Conservation (phyloP, 768 basidiomycete species). For the Suillus tomentosus region DNA sequence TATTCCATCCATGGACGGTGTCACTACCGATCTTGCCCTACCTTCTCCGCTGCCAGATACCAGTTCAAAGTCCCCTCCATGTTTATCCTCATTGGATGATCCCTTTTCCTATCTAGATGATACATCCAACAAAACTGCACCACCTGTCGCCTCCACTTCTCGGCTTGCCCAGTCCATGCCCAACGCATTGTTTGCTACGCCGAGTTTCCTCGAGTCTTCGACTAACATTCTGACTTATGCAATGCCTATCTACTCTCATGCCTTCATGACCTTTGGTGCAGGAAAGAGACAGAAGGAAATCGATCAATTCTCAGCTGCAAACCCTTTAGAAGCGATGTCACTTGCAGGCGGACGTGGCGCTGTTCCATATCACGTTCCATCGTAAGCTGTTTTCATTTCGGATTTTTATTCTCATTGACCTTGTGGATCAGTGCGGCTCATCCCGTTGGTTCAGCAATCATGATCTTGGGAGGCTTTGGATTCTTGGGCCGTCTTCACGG, state of each 20-base stretch:
- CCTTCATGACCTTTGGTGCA: slow-evolving; percentile 85
- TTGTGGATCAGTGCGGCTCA: slow-evolving; percentile 63
- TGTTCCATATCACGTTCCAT: slow-evolving; percentile 81
- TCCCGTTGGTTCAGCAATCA: slow-evolving; percentile 76
- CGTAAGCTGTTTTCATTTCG: slow-evolving; percentile 46
- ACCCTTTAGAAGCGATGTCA: slow-evolving; percentile 64
- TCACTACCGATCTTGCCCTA: slow-evolving; percentile 6
- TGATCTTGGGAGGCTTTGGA: slow-evolving; percentile 89
- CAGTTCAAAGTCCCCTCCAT: background rate
- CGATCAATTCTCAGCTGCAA: slow-evolving; percentile 70
- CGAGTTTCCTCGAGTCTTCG: slow-evolving; percentile 35
- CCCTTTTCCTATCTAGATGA: slow-evolving; percentile 65
- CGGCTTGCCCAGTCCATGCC: slow-evolving; percentile 26
- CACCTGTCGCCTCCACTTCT: slow-evolving; percentile 24
- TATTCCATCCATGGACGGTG: background rate
- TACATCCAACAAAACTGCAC: slow-evolving; percentile 31
- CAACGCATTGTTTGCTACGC: slow-evolving; percentile 37
- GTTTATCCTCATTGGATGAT: slow-evolving; percentile 37
- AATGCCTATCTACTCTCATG: slow-evolving; percentile 65
- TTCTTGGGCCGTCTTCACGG: slow-evolving; percentile 83
- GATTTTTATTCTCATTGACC: slow-evolving; percentile 11
- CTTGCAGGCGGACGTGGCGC: slow-evolving; percentile 48
- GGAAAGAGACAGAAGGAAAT: slow-evolving; percentile 85
- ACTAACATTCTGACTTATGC: slow-evolving; percentile 49
- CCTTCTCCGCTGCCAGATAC: slow-evolving; percentile 5